Conservation (phyloP, 345 rosid species). For the Combretum micranthum region DNA sequence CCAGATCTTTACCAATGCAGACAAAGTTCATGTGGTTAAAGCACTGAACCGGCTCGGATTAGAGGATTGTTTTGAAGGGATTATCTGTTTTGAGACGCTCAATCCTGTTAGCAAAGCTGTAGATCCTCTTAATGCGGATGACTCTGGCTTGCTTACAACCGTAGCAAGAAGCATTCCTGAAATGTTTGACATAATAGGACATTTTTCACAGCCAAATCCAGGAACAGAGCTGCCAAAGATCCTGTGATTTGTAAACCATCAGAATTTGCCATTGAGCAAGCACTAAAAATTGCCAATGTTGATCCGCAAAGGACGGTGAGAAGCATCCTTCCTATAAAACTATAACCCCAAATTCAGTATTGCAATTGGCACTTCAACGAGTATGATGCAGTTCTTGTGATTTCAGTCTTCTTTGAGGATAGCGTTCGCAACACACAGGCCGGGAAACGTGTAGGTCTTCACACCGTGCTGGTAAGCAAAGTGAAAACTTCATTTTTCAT, state of each 20-base stretch:
- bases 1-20: constrained; percentile 93
- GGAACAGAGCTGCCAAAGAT: constrained; percentile 38
- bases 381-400: not conserved
- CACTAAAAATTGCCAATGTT: constrained; percentile 56
- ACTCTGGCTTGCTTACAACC: constrained; percentile 24
- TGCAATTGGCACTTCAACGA: not conserved
- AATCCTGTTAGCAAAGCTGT: constrained; percentile 45
- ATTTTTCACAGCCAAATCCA: constrained; percentile 37
- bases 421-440: constrained; percentile 77
- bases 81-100: constrained; percentile 87
- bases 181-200: constrained; percentile 55
- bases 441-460: constrained; percentile 64
- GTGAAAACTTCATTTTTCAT: too few species aligned
- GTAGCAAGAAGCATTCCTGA: constrained; percentile 6
- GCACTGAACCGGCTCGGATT: constrained; percentile 69
- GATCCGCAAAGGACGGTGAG: constrained; percentile 72
- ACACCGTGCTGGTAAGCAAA: constrained; percentile 59
- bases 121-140: constrained; percentile 42
- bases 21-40: constrained; percentile 60
- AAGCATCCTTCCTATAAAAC: not conserved
- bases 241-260: constrained; percentile 77
- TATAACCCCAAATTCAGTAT: not conserved
- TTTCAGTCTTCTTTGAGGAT: constrained; percentile 78
- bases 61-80: constrained; percentile 90
- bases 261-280: constrained; percentile 46